Conservation (phyloP, 371 early-diverging fungal genomes). For the Rhizopus sp. region DNA sequence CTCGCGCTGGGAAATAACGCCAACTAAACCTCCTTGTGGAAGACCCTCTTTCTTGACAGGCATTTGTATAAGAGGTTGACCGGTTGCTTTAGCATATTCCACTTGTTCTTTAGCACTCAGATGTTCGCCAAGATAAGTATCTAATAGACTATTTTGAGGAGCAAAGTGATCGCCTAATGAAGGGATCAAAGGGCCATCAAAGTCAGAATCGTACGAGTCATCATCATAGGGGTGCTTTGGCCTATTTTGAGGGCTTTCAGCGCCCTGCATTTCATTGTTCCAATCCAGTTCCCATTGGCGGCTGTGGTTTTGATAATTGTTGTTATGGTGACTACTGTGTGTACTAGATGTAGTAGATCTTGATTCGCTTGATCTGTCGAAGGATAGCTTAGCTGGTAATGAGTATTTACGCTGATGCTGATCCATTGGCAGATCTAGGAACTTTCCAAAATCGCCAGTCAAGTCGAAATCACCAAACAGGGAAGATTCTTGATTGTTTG, state of each 20-base stretch:
- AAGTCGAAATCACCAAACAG: conserved; percentile 51
- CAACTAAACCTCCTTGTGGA: conserved; percentile 49
- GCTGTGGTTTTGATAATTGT: conserved; percentile 3
- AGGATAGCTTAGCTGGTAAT: conserved; percentile 21
- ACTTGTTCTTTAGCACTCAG: conserved; percentile 53
- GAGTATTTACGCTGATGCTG: conserved; percentile 33
- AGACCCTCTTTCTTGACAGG: conserved; percentile 37
- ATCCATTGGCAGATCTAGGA: conserved; percentile 30
- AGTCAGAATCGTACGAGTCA: conserved; percentile 26
- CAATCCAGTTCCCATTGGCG: conserved; percentile 17
- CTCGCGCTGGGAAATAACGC: conserved; percentile 52
- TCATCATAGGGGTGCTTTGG: conserved; percentile 32
- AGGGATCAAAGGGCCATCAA: conserved; percentile 46
- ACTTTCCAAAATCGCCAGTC: conserved; percentile 39
- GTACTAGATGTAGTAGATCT: conserved; percentile 15
- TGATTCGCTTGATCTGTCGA: conserved; percentile 8
- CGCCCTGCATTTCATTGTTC: conserved; percentile 10
- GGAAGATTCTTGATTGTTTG: conserved; percentile 10
- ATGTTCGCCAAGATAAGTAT: conserved; percentile 45
- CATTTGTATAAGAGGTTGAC: conserved; percentile 52
- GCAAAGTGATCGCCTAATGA: conserved; percentile 50
- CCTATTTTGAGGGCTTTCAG: conserved; percentile 15
- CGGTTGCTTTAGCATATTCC: conserved; percentile 49
- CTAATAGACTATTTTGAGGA: conserved; percentile 45
- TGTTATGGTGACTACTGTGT: neutral